Percentiles rank a stretch among this genome's conserved stretches.
Evolutionary conservation across 169 alveolate genomes (phyloP).

Genomic region (Eimeria maxima): DNA sequence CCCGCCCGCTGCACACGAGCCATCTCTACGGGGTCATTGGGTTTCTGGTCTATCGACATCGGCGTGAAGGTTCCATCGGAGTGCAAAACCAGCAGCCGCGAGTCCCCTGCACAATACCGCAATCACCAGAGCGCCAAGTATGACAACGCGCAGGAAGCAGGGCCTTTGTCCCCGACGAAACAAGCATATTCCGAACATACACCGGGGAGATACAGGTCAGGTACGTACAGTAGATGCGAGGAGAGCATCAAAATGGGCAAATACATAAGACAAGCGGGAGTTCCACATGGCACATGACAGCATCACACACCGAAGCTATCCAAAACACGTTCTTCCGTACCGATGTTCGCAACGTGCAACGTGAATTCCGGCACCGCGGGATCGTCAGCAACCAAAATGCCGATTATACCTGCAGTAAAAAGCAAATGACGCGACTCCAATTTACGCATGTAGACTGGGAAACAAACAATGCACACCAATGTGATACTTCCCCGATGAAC

Average conservation of each 20-base stretch:
- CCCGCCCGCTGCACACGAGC: slow-evolving; percentile 59
- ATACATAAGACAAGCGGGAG: no score
- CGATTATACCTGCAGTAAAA: slow-evolving; percentile 14
- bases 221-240: background rate
- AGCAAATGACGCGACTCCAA: background rate
- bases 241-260: background rate
- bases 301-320: no score
- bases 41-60: slow-evolving; percentile 66
- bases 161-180: background rate
- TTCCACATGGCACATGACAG: no score
- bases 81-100: slow-evolving; percentile 52
- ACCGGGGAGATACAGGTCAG: background rate
- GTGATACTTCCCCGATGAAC: background rate
- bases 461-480: background rate
- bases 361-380: slow-evolving; percentile 3
- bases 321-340: background rate
- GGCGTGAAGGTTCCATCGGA: slow-evolving; percentile 66
- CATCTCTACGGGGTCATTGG: slow-evolving; percentile 38
- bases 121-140: background rate
- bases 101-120: slow-evolving; percentile 40
- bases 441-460: background rate
- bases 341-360: slow-evolving; percentile 25
- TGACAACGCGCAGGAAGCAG: background rate
- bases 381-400: background rate
- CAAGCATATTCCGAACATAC: background rate